Evolutionary conservation across 2,329 filamentous ascomycete species (phyloP).

Genomic region (Lachnellula cervina): DNA sequence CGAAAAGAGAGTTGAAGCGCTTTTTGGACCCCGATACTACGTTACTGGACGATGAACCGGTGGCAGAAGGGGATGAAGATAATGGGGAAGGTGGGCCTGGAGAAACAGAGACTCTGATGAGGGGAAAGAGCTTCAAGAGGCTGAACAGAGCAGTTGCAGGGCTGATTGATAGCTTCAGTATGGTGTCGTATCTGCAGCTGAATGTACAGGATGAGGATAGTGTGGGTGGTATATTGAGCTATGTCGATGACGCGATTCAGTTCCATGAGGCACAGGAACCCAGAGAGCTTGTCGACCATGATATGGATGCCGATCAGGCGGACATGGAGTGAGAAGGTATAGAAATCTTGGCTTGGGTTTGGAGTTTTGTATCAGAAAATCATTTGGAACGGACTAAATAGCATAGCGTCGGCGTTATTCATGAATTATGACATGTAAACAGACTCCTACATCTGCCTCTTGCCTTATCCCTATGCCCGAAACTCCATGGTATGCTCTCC

Average conservation of each 20-base stretch:
- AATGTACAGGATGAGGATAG: constrained; percentile 91
- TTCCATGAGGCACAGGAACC: constrained; percentile 92
- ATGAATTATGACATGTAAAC: constrained; percentile 13
- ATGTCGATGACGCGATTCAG: constrained; percentile 92
- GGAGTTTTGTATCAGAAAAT: not conserved
- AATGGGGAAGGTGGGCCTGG: constrained; percentile 48
- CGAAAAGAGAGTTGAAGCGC: constrained; percentile 80
- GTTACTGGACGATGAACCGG: constrained; percentile 68
- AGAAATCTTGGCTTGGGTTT: not conserved
- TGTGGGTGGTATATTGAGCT: constrained; percentile 75
- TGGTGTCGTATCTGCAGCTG: constrained; percentile 91
- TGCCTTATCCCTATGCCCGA: not conserved
- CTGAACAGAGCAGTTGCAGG: constrained; percentile 85
- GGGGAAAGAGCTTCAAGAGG: constrained; percentile 72
- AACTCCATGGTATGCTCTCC: not conserved
- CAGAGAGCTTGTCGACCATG: constrained; percentile 64
- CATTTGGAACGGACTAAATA: not conserved
- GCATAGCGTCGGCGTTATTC: constrained; percentile 26
- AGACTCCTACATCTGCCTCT: not conserved
- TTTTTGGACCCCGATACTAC: constrained; percentile 84
- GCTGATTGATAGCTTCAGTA: constrained; percentile 94
- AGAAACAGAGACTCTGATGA: constrained; percentile 71
- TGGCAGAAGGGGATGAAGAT: constrained; percentile 35
- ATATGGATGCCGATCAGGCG: constrained; percentile 46
- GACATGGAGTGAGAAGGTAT: constrained; percentile 24